Percentiles rank a stretch among this genome's conserved stretches.
Evolutionary conservation across 2,329 filamentous ascomycete species (phyloP).

Genomic region (Rutstroemia sp.): DNA sequence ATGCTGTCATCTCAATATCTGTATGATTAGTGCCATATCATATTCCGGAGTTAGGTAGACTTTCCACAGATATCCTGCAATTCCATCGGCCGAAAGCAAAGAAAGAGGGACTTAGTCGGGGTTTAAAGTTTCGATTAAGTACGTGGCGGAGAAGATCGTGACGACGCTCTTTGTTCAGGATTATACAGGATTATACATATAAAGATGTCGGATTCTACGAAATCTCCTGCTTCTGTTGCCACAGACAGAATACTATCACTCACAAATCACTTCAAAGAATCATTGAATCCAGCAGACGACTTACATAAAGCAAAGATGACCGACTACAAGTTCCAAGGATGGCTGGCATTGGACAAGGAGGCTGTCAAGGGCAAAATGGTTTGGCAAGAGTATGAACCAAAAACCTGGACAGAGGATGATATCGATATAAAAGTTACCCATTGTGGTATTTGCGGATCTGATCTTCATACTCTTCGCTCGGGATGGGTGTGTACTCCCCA

Average conservation of each 20-base stretch:
- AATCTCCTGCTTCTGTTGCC: constrained; percentile 14
- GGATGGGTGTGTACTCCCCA: constrained; percentile 21
- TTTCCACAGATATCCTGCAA: no score
- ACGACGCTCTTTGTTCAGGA: neutral
- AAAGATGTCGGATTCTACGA: constrained; percentile 19
- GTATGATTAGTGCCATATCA: no score
- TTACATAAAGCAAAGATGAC: constrained; percentile 20
- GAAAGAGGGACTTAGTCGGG: no score
- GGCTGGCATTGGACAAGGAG: constrained; percentile 31
- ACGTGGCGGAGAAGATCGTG: no score
- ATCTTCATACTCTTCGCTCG: constrained; percentile 29
- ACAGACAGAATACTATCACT: constrained; percentile 14
- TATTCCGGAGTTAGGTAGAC: no score
- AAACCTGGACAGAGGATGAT: constrained; percentile 42
- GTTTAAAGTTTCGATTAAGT: no score
- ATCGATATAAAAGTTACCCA: constrained; percentile 44
- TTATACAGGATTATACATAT: neutral
- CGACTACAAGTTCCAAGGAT: constrained; percentile 32
- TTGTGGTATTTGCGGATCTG: constrained; percentile 41
- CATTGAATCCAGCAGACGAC: constrained; percentile 16
- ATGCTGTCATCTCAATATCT: no score
- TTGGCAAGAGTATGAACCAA: constrained; percentile 37
- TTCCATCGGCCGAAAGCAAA: no score
- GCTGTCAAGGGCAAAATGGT: constrained; percentile 30
- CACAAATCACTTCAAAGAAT: constrained; percentile 22